Percentiles rank a stretch among this genome's conserved stretches.
These are phyloP conservation scores for Ceratocystis cubensis DNA, from an alignment of 2,329 filamentous ascomycete species.

Conservation along the genomic window DNA sequence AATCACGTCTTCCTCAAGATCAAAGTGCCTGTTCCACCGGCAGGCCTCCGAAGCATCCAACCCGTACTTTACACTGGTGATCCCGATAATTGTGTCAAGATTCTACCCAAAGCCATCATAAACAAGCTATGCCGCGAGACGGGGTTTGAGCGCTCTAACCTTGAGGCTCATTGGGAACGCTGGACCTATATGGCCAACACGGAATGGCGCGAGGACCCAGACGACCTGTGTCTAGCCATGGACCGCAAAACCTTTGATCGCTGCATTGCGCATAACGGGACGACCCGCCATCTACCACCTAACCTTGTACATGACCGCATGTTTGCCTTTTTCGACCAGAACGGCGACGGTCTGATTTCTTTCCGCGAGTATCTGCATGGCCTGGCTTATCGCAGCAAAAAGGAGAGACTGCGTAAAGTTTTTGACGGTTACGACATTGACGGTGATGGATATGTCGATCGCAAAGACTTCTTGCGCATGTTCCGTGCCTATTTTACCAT, in stretches of 20 bases:
- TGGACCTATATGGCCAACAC: constrained; percentile 88
- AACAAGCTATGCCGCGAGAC: constrained; percentile 58
- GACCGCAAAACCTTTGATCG: constrained; percentile 87
- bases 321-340: constrained; percentile 92
- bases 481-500: constrained; percentile 87
- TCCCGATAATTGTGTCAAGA: constrained; percentile 55
- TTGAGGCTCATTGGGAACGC: constrained; percentile 93
- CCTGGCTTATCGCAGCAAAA: constrained; percentile 55
- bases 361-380: constrained; percentile 87
- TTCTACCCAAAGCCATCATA: constrained; percentile 54
- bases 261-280: constrained; percentile 75
- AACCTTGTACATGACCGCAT: constrained; percentile 93
- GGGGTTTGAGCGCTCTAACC: constrained; percentile 69
- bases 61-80: constrained; percentile 83
- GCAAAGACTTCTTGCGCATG: constrained; percentile 79
- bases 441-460: constrained; percentile 69
- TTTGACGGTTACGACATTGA: constrained; percentile 90
- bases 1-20: constrained; percentile 97
- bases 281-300: constrained; percentile 61
- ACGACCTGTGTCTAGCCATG: constrained; percentile 67
- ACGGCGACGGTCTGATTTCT: constrained; percentile 76
- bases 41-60: constrained; percentile 67
- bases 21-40: constrained; percentile 72
- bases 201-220: constrained; percentile 70
- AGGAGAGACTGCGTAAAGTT: constrained; percentile 58